Evolutionary conservation across 176 grass and related monocot genomes (phyloP).

Genomic region (Alopecurus myosuroides): DNA sequence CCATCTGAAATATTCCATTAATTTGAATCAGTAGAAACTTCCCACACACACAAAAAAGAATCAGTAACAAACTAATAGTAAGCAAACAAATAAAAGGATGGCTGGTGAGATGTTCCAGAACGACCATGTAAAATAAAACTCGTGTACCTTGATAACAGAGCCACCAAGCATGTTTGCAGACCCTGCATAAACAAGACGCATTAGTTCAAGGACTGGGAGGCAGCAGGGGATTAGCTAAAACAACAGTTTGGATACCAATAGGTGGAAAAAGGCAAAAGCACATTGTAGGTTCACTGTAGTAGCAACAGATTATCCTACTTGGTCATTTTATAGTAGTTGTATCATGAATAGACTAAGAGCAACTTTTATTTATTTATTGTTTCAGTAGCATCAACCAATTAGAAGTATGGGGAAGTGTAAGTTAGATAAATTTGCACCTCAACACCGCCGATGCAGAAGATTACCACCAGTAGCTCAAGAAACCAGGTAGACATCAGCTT

Average conservation of each 20-base stretch:
- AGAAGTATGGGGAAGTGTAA: not conserved
- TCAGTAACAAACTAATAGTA: not conserved
- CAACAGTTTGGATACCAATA: not conserved
- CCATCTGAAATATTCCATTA: constrained; percentile 62
- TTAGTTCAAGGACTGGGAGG: not conserved
- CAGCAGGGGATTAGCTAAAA: constrained; percentile 6
- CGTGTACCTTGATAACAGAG: constrained; percentile 77
- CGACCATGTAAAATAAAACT: constrained; percentile 23
- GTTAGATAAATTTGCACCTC: constrained; percentile 52
- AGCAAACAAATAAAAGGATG: not conserved
- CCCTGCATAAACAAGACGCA: constrained; percentile 54
- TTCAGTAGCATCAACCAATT: not conserved
- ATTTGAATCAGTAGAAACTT: not conserved
- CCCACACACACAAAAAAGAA: not conserved
- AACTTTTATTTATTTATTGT: not conserved
- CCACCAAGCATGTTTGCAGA: constrained; percentile 95
- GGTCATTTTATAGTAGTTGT: not conserved
- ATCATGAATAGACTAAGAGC: not conserved
- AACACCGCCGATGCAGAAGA: constrained; percentile 93
- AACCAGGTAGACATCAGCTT: constrained; percentile 94
- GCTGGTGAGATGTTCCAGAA: constrained; percentile 3
- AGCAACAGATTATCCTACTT: not conserved
- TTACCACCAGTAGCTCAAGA: constrained; percentile 77
- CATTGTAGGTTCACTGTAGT: not conserved
- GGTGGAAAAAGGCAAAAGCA: not conserved